Conservation (phyloP, 176 grass and related monocot species). For the Ensete ventricosum region DNA sequence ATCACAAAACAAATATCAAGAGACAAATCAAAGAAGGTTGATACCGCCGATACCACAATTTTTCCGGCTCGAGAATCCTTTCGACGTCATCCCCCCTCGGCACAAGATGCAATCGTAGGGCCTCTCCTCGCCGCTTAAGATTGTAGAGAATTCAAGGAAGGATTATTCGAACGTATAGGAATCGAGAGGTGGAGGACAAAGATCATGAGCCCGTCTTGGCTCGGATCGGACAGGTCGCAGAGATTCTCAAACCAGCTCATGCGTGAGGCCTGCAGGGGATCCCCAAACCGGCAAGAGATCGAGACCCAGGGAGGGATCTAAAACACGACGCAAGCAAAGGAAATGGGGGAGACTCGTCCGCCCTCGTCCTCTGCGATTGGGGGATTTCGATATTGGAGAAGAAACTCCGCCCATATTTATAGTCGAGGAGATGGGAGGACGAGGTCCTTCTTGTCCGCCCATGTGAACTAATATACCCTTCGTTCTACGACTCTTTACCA, state of each 20-base stretch:
- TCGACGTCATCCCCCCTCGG: neutral
- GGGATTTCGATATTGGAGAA: too few species aligned
- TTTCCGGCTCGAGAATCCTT: neutral
- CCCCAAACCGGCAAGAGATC: constrained; percentile 37
- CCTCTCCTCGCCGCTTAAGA: constrained; percentile 29
- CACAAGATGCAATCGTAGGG: neutral
- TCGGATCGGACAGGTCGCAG: constrained; percentile 35
- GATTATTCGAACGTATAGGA: constrained; percentile 76
- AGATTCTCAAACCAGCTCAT: constrained; percentile 73
- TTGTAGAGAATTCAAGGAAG: constrained; percentile 24
- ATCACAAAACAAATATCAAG: neutral
- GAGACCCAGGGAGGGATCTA: neutral
- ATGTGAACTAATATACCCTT: too few species aligned
- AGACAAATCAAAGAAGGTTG: neutral
- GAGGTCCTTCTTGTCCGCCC: too few species aligned
- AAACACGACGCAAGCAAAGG: neutral
- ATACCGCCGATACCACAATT: neutral
- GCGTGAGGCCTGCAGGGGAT: constrained; percentile 29
- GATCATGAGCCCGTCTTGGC: constrained; percentile 86
- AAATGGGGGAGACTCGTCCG: neutral
- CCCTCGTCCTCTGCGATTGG: neutral
- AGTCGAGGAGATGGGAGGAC: too few species aligned
- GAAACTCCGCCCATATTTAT: too few species aligned
- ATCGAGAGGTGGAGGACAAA: constrained; percentile 90
- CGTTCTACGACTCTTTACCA: too few species aligned